Percentiles rank a stretch among this genome's conserved stretches.
phyloP scores from a whole-genome alignment of 2,329 filamentous ascomycete genomes.

The Trichoderma sp. region DNA sequence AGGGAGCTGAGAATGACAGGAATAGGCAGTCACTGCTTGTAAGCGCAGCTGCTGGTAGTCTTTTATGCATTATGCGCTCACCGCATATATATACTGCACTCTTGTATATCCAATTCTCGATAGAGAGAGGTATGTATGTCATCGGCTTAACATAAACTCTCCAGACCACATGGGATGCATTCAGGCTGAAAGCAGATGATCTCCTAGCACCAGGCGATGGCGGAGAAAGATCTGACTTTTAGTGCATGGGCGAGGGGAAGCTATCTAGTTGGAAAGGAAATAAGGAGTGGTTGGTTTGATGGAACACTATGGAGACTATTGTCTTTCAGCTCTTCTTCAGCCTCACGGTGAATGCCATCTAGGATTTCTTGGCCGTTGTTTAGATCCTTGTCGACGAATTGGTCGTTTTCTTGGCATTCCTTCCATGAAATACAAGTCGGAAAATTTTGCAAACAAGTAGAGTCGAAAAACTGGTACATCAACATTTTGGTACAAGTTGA shows the following conservation, averaged over 20 bases:
- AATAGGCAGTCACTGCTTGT: neutral
- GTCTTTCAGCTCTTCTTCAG: neutral
- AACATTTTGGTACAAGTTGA: neutral
- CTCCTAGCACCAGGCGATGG: neutral
- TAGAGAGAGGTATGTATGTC: neutral
- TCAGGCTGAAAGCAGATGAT: neutral
- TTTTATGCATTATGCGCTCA: neutral
- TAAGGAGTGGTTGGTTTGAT: neutral
- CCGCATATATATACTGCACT: too few species aligned
- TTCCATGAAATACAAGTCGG: neutral
- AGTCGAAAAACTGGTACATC: neutral
- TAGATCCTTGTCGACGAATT: neutral
- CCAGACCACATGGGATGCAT: neutral
- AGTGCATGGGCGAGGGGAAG: slow-evolving; percentile 18
- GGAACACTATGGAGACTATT: neutral
- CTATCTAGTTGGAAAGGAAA: slow-evolving; percentile 27
- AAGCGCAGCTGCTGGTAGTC: neutral
- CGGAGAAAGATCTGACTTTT: neutral
- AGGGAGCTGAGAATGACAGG: neutral
- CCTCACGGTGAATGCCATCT: neutral
- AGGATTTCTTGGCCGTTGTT: neutral
- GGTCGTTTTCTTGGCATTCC: neutral
- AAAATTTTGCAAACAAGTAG: neutral
- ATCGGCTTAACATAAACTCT: slow-evolving; percentile 9
- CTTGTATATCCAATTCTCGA: neutral